These are phyloP conservation scores for Fistulifera solaris DNA, from an alignment of 108 stramenopile species.

Conservation along the genomic window DNA sequence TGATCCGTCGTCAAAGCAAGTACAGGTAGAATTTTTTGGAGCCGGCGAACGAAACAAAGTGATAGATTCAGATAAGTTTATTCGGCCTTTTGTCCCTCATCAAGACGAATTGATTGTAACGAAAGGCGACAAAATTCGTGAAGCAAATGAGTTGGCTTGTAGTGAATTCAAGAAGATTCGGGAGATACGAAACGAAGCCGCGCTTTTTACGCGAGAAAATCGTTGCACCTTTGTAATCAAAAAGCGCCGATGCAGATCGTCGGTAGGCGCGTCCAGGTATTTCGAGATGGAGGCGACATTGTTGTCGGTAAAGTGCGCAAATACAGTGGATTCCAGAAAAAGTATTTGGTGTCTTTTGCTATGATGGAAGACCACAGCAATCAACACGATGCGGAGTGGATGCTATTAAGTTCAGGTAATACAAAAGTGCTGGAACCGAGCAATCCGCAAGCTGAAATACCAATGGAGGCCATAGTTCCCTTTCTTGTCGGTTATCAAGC, in stretches of 20 bases:
- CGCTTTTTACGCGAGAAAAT: conserved; percentile 37
- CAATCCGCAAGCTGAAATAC: conserved; percentile 6
- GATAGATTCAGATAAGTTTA: no score
- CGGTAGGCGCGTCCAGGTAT: conserved; percentile 39
- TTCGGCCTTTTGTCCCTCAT: no score
- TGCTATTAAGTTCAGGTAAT: neutral
- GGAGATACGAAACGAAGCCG: conserved; percentile 38
- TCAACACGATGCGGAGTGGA: conserved; percentile 42
- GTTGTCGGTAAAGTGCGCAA: conserved; percentile 32
- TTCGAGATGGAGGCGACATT: conserved; percentile 43
- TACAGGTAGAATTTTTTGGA: conserved; percentile 52
- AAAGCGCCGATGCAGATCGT: conserved; percentile 11
- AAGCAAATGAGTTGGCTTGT: conserved; percentile 27
- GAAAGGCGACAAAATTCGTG: conserved; percentile 61
- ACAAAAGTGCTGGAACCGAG: conserved; percentile 32
- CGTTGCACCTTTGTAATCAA: conserved; percentile 2
- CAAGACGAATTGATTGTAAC: no score
- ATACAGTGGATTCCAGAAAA: conserved; percentile 31
- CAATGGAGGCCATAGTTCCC: conserved; percentile 32
- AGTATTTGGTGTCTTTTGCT: conserved; percentile 44
- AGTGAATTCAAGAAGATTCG: conserved; percentile 32
- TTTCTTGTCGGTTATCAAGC: conserved; percentile 33
- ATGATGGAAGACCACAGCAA: conserved; percentile 21
- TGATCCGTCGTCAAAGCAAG: neutral
- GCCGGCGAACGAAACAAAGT: no score